Evolutionary conservation across 1,139 yeast species (phyloP).

Genomic region (Yamadazyma oceani): DNA sequence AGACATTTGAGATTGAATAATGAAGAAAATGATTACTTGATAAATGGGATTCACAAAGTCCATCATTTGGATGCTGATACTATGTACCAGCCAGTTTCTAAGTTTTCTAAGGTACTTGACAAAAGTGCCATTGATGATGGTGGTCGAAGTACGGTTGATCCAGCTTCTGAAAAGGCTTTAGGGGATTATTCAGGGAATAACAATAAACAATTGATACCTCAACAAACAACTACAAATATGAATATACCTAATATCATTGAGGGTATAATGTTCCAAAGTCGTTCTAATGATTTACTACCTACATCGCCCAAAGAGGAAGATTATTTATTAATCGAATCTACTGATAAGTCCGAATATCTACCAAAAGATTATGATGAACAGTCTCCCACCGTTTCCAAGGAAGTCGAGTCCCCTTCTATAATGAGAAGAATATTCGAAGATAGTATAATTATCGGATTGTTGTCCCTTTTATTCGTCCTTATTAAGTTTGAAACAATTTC

Average conservation of each 20-base stretch:
- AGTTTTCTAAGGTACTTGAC: slow-evolving; percentile 23
- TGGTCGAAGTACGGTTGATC: no score
- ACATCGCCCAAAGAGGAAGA: slow-evolving; percentile 12
- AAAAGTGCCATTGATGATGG: slow-evolving; percentile 28
- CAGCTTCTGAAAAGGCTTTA: not conserved
- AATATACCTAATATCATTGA: slow-evolving; percentile 32
- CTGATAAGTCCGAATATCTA: slow-evolving; percentile 5
- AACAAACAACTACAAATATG: slow-evolving; percentile 7
- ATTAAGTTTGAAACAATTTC: no score
- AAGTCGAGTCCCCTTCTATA: slow-evolving; percentile 11
- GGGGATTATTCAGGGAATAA: no score
- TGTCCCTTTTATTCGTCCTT: slow-evolving; percentile 27
- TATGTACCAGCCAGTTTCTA: slow-evolving; percentile 39
- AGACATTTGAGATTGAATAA: slow-evolving; percentile 18
- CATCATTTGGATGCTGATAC: slow-evolving; percentile 34
- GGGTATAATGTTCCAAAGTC: slow-evolving; percentile 35
- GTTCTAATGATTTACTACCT: slow-evolving; percentile 9
- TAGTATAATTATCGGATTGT: slow-evolving; percentile 40
- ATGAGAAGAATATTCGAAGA: slow-evolving; percentile 48
- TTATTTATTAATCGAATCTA: slow-evolving; percentile 7
- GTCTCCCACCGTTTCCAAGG: not conserved
- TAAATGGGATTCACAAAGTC: slow-evolving; percentile 54
- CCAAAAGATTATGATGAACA: slow-evolving; percentile 7
- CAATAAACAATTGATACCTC: slow-evolving; percentile 9
- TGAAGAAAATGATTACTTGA: slow-evolving; percentile 30